Percentiles rank a stretch among this genome's conserved stretches.
Evolutionary conservation across 176 grass and related monocot species (phyloP).

Genomic region (Stipa capillata): DNA sequence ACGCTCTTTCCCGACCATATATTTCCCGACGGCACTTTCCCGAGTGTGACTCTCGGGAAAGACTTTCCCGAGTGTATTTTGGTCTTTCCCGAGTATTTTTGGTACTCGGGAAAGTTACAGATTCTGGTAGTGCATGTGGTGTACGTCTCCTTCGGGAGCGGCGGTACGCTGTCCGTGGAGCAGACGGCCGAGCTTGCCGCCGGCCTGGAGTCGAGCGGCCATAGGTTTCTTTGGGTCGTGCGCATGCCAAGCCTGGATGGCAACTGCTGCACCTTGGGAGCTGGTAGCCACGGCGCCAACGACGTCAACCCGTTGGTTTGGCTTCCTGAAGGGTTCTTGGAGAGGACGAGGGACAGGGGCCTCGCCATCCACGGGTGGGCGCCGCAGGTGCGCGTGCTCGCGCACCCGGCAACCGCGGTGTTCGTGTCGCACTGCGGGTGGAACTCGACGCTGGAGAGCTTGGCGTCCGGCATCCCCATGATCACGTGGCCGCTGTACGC

Average conservation of each 20-base stretch:
- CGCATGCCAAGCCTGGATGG: constrained; percentile 37
- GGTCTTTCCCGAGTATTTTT: too few relatives aligned
- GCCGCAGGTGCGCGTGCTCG: constrained; percentile 56
- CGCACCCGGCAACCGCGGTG: constrained; percentile 27
- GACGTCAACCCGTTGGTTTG: constrained; percentile 17
- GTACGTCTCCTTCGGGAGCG: constrained; percentile 58
- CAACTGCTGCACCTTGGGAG: constrained; percentile 29
- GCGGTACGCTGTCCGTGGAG: constrained; percentile 32
- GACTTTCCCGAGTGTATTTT: too few relatives aligned
- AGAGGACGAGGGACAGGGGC: constrained; percentile 27
- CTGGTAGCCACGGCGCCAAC: not conserved
- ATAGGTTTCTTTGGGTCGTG: constrained; percentile 65
- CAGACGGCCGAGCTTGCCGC: constrained; percentile 51
- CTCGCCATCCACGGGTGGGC: constrained; percentile 51
- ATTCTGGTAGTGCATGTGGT: too few relatives aligned
- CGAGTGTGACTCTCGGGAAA: too few relatives aligned
- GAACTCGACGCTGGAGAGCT: constrained; percentile 57
- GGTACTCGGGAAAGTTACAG: too few relatives aligned
- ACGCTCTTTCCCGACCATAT: too few relatives aligned
- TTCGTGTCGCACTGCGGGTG: constrained; percentile 75
- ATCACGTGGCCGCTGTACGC: constrained; percentile 36
- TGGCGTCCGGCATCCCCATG: constrained; percentile 27
- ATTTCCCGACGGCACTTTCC: too few relatives aligned
- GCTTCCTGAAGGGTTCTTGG: constrained; percentile 33
- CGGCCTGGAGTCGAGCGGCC: constrained; percentile 56